These are phyloP conservation scores for Salmacisia buchloeana DNA, from an alignment of 1,284 basidiomycete species.

Conservation along the genomic window DNA sequence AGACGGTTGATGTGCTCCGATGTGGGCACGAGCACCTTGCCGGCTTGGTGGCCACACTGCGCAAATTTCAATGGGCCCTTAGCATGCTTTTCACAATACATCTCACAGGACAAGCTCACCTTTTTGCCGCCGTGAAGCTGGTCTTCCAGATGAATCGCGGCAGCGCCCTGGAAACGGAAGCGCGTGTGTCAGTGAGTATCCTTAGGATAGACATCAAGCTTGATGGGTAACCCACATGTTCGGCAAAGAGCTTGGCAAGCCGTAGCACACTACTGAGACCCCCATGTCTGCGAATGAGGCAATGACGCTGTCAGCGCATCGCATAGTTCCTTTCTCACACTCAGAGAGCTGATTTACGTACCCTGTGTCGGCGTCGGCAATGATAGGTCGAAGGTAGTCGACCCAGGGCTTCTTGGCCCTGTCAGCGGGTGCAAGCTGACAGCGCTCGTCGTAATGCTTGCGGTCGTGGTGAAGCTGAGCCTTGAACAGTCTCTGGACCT, in stretches of 20 bases:
- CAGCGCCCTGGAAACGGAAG: conserved; percentile 51
- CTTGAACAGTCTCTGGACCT: conserved; percentile 50
- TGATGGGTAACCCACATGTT: conserved; percentile 34
- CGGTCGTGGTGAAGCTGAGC: conserved; percentile 50
- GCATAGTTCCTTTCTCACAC: conserved; percentile 11
- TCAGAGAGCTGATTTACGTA: not conserved
- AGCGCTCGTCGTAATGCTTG: conserved; percentile 49
- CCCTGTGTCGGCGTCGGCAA: conserved; percentile 48
- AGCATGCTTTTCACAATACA: not conserved
- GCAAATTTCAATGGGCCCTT: not conserved
- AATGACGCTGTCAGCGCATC: not conserved
- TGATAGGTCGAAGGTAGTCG: conserved; percentile 48
- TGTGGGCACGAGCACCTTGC: conserved; percentile 84
- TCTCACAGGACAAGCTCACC: conserved; percentile 5
- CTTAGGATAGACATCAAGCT: not conserved
- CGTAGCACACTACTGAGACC: conserved; percentile 48
- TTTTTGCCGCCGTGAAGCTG: conserved; percentile 51
- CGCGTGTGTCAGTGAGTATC: not conserved
- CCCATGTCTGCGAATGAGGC: conserved; percentile 28
- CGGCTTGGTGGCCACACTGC: conserved; percentile 88
- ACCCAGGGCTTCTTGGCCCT: conserved; percentile 46
- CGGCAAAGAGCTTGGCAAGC: conserved; percentile 50
- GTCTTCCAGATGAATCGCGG: conserved; percentile 48
- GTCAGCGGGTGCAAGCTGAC: conserved; percentile 34
- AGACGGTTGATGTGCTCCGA: conserved; percentile 79